A percentile compares a stretch with the other conserved stretches of the same genome.
Evolutionary conservation across 1,284 basidiomycete species (phyloP).

Genomic region (Tilletia caries): DNA sequence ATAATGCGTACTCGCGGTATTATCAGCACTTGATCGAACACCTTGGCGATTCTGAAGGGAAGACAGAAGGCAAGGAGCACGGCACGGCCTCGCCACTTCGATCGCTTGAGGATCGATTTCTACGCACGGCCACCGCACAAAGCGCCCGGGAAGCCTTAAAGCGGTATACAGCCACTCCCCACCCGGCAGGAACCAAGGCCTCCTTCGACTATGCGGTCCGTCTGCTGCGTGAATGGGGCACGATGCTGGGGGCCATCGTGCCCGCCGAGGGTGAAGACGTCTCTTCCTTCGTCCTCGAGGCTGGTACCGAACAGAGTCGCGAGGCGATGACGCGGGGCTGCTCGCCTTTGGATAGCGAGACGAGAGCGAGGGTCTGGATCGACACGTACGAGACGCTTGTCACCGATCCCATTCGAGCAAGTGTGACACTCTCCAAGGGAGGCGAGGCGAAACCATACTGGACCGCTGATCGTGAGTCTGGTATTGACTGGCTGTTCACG

Average conservation of each 20-base stretch:
- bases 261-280: constrained; percentile 22
- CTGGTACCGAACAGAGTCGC: constrained; percentile 35
- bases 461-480: constrained; percentile 55
- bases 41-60: not conserved
- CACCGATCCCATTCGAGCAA: constrained; percentile 35
- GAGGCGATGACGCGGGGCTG: constrained; percentile 25
- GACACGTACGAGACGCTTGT: constrained; percentile 50
- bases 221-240: constrained; percentile 42
- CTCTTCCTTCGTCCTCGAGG: constrained; percentile 35
- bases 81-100: not conserved
- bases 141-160: not conserved
- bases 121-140: not conserved
- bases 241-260: constrained; percentile 32
- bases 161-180: constrained; percentile 36
- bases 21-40: not conserved
- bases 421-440: constrained; percentile 16
- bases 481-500: too few species aligned
- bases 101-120: constrained; percentile 1
- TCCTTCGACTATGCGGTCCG: constrained; percentile 38
- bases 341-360: not conserved
- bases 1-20: not conserved
- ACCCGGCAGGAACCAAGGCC: constrained; percentile 39
- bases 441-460: constrained; percentile 50
- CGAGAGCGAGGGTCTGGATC: constrained; percentile 37
- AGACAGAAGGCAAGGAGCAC: not conserved